A percentile compares a stretch with the other conserved stretches of the same genome.
phyloP scores from a whole-genome alignment of 2,329 filamentous ascomycete genomes.

The Cercospora berteroae region DNA sequence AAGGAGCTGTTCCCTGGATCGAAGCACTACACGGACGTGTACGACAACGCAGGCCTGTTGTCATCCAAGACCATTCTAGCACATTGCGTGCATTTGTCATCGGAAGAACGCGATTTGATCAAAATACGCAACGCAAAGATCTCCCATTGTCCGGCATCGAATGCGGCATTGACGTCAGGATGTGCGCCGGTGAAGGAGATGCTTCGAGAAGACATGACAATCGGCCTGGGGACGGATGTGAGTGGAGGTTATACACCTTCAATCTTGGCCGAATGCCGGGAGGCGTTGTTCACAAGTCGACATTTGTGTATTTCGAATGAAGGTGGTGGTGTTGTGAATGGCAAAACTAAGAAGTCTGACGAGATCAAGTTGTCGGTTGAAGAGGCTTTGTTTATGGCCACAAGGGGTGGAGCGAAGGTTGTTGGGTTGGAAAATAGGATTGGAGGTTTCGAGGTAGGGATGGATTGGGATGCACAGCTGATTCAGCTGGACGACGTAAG shows the following conservation, averaged over 20 bases:
- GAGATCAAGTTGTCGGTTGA: slow-evolving; percentile 69
- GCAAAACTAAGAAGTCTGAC: slow-evolving; percentile 11
- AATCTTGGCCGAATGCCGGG: slow-evolving; percentile 77
- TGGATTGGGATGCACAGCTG: slow-evolving; percentile 88
- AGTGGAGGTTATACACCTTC: slow-evolving; percentile 81
- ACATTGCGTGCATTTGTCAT: slow-evolving; percentile 74
- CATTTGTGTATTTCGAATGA: slow-evolving; percentile 59
- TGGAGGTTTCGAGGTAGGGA: slow-evolving; percentile 80
- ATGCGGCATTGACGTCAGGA: slow-evolving; percentile 77
- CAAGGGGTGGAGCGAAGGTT: slow-evolving; percentile 79
- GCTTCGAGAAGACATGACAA: slow-evolving; percentile 69
- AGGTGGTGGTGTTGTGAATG: background rate
- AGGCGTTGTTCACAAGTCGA: slow-evolving; percentile 75
- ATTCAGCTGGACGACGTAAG: slow-evolving; percentile 58
- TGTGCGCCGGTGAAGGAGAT: slow-evolving; percentile 72
- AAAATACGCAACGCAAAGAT: slow-evolving; percentile 63
- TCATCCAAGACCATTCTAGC: slow-evolving; percentile 75
- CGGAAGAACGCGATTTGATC: slow-evolving; percentile 65
- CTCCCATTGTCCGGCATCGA: slow-evolving; percentile 83
- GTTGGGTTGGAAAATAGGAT: slow-evolving; percentile 70
- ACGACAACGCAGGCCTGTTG: slow-evolving; percentile 70
- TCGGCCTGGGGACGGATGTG: slow-evolving; percentile 89
- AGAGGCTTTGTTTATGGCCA: slow-evolving; percentile 83
- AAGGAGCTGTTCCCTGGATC: slow-evolving; percentile 64
- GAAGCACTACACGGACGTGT: slow-evolving; percentile 70